Base-by-base conservation (phyloP, 345 rosid species). In the Camelina sativa region DNA sequence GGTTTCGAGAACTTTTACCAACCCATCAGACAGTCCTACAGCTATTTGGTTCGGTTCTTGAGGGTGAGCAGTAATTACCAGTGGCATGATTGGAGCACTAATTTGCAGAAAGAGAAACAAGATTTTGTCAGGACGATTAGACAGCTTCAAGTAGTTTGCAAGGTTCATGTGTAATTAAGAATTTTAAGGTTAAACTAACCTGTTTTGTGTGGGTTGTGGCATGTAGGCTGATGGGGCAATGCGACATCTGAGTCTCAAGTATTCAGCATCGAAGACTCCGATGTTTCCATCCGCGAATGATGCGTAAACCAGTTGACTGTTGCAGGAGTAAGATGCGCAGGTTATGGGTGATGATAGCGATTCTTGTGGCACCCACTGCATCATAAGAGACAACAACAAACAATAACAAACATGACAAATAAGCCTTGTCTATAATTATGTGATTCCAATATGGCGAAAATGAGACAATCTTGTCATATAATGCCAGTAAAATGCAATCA, bases 361-460 rank as follows among this genome's bases (percentile, higher is more conserved):
- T 48, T 91, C 98, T 78, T 89, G 97, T 16, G 98, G 96, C 40
- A 86, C 75, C 98, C 98, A 93, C 98, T 93, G 89, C 80, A 78
- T 62, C 30, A 54, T 28, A 11, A 43, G 23, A 67, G 22, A 20
- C 20, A n/a, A 43, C 47, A 57, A 75, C 43, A 75, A 75, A 23
- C 12, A 37, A 11, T 38, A 3, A 8, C 2, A 8, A 11, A n/a
- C 4, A 44, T 51, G 48, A 72, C 54, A 30, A 71, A 34, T 46
- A 11, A 16, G 8, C 17, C 40, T 67, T 8, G 13, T 34, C 0
- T 23, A 1, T 15, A 46, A 11, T 25, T 62, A 3, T 62, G 17
- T 41, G 11, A 62, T 12, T 22, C 64, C 13, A 62, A 22, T n/a
- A 62, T 17, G 48, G 11, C 32, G 17, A 22, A 61, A 61, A 20